Base-by-base conservation (phyloP, 1,139 yeast genomes). In the Yamadazyma blattariae region DNA sequence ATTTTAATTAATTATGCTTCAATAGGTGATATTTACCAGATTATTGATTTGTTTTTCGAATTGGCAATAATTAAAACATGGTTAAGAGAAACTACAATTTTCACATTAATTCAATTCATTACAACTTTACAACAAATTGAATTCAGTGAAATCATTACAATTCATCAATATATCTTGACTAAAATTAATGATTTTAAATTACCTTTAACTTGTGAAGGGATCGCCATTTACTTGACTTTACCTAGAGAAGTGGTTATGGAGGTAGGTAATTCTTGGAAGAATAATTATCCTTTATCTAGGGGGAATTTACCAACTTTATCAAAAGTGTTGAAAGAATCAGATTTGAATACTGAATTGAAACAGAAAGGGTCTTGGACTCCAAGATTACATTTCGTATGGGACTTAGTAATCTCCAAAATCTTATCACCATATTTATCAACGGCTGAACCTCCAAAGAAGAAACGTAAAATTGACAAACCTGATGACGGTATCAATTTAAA, bases 371-470 rank as follows among this genome's bases (percentile, higher is more conserved):
- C 70, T 33, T 89, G 96, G 96, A 73, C 76, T 18, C 87, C 96
- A 17, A 71, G 81, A 41, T 59, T 88, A 25, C 96, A 89, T 50
- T 85, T 82, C 59, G 95, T 85, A 1, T 92, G 97, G 97, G 73
- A 69, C 21, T 63, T 79, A n/a, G 54, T 90, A 2, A 53, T 84
- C 7, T 56, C 59, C 5, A 68, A 37, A 47, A 19, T 46, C 40
- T 5, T 40, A 4, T 46, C 38, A 3, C 42, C 35, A 2, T 53
- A 48, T 2, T 56, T 48, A 1, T 50, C 47, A 7, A 38, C 41
- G 2, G 41, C 33, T 12, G 24, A 25, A 18, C 45, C 42, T n/a
- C 54, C 32, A 52, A 54, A 21, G 57, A 56, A 29, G 42, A 57
- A 59, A 45, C 50, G 58, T 15, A 59, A 29, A 13, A 29, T 25